These are phyloP conservation scores for carrot (Daucus carota) DNA, from an alignment of 129 eudicot genomes.

Conservation along the genomic window DNA sequence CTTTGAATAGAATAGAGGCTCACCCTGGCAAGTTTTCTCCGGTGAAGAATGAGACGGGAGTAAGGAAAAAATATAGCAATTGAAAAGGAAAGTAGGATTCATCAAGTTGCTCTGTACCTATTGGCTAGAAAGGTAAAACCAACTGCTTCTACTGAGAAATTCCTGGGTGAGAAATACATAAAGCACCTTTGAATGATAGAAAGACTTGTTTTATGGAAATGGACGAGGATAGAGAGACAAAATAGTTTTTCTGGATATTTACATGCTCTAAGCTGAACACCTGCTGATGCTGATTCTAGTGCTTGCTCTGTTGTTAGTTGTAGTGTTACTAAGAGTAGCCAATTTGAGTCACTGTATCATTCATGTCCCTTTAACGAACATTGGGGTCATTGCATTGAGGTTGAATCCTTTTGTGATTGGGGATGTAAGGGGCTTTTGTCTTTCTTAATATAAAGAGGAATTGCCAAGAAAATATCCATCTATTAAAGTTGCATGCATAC, in stretches of 20 bases:
- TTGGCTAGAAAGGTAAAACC: slow-evolving; percentile 45
- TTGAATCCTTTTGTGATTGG: slow-evolving; percentile 47
- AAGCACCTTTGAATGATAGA: slow-evolving; percentile 22
- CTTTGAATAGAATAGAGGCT: slow-evolving; percentile 49
- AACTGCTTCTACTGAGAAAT: slow-evolving; percentile 31
- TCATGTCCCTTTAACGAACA: slow-evolving; percentile 33
- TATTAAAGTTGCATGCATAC: slow-evolving; percentile 73
- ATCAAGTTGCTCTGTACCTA: slow-evolving; percentile 17
- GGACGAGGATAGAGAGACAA: slow-evolving; percentile 23
- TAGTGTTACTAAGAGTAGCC: slow-evolving; percentile 28
- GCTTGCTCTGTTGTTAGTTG: slow-evolving; percentile 67
- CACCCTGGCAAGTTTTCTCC: slow-evolving; percentile 31
- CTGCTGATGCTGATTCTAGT: slow-evolving; percentile 34
- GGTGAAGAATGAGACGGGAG: slow-evolving; percentile 28
- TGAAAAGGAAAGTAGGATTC: slow-evolving; percentile 36
- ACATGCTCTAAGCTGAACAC: slow-evolving; percentile 23
- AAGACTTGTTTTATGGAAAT: slow-evolving; percentile 16
- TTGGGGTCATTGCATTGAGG: slow-evolving; percentile 46
- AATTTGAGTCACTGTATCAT: slow-evolving; percentile 20
- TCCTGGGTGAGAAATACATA: slow-evolving; percentile 25
- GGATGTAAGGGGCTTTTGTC: slow-evolving; percentile 19
- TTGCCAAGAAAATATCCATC: slow-evolving; percentile 46
- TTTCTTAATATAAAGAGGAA: slow-evolving; percentile 23
- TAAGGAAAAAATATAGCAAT: slow-evolving; percentile 27
- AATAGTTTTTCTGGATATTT: slow-evolving; percentile 37